phyloP scores from a whole-genome alignment of 202 grass and related monocot species.

The Setaria viridis region DNA sequence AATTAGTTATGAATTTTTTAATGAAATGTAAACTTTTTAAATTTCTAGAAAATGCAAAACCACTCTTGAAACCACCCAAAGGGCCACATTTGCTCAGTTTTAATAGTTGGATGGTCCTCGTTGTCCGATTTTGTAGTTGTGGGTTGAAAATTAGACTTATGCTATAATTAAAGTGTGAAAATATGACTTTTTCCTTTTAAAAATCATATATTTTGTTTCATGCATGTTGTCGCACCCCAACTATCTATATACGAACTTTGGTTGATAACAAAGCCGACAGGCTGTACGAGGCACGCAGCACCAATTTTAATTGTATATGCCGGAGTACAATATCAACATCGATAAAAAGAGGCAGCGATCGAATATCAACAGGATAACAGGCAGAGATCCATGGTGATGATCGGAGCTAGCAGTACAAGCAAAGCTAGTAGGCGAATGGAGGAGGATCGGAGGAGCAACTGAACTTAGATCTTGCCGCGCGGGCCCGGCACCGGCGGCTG shows the following conservation, averaged over 20 bases:
- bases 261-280: not conserved
- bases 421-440: not conserved
- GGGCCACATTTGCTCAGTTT: no score
- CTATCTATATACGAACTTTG: not conserved
- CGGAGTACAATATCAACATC: slow-evolving; percentile 34
- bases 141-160: no score
- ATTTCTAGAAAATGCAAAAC: no score
- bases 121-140: no score
- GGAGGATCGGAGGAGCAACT: not conserved
- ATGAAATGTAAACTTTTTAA: no score
- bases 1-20: no score
- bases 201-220: not conserved
- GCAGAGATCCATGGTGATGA: not conserved
- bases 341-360: not conserved
- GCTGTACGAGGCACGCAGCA: not conserved
- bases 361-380: slow-evolving; percentile 27
- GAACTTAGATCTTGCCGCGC: slow-evolving; percentile 82
- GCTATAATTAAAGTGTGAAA: no score
- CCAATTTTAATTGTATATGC: not conserved
- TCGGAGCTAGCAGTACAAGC: slow-evolving; percentile 14
- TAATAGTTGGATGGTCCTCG: no score
- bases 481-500: slow-evolving; percentile 73
- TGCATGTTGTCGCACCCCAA: no score
- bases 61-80: no score
- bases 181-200: no score